phyloP scores from a whole-genome alignment of 2,329 filamentous ascomycete genomes.

The Cadophora sp. region DNA sequence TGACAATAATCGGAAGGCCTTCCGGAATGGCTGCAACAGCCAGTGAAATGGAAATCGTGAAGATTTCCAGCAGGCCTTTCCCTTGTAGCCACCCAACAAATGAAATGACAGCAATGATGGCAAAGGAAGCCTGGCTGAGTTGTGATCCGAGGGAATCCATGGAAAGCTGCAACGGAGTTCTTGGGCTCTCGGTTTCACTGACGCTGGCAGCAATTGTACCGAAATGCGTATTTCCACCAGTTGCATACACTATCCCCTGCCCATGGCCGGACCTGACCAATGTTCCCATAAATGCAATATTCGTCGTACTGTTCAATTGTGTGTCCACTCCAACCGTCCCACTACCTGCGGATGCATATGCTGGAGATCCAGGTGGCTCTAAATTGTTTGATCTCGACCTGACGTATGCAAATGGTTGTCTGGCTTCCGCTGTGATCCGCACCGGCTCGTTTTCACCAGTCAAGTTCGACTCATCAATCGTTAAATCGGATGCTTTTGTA shows the following conservation, averaged over 20 bases:
- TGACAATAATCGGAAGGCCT: conserved; percentile 96
- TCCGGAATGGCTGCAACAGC: conserved; percentile 97
- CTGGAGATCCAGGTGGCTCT: conserved; percentile 57
- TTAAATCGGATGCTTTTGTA: conserved; percentile 85
- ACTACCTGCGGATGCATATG: conserved; percentile 63
- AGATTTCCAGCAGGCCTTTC: conserved; percentile 89
- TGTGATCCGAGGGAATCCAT: conserved; percentile 99
- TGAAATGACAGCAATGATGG: conserved; percentile 91
- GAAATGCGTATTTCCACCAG: conserved; percentile 92
- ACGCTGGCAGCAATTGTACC: conserved; percentile 94
- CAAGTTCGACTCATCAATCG: conserved; percentile 95
- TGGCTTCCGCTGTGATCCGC: conserved; percentile 74
- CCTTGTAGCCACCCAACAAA: conserved; percentile 90
- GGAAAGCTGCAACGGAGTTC: conserved; percentile 90
- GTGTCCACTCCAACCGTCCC: conserved; percentile 69
- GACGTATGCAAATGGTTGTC: conserved; percentile 42
- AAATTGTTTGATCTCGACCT: conserved; percentile 41
- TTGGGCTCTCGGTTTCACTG: conserved; percentile 91
- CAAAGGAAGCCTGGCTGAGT: conserved; percentile 95
- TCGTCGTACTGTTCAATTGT: conserved; percentile 76
- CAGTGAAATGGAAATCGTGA: conserved; percentile 95
- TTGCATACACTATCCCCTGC: conserved; percentile 96
- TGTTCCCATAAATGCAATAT: conserved; percentile 98
- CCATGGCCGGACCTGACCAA: conserved; percentile 94
- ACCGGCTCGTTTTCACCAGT: conserved; percentile 97